These are phyloP conservation scores for Starmerella floris DNA, from an alignment of 805 yeast genomes.

Conservation along the genomic window DNA sequence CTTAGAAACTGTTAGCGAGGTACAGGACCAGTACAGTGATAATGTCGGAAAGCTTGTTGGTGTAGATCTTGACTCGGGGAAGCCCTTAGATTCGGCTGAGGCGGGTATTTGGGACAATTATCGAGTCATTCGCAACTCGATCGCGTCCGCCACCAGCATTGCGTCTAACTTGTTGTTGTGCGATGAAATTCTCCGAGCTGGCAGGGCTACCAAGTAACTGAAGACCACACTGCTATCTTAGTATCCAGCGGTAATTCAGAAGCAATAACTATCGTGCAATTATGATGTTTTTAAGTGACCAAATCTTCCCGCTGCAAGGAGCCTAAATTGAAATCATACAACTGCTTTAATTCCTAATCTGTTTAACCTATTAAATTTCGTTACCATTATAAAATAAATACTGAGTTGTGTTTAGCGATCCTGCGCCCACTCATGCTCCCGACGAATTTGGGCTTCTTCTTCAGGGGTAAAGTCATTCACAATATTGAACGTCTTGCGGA, in stretches of 20 bases:
- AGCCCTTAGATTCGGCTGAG: slow-evolving; percentile 84
- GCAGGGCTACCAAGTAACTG: slow-evolving; percentile 52
- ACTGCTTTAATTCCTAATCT: too few relatives aligned
- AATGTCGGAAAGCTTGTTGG: slow-evolving; percentile 62
- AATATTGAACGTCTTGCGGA: slow-evolving; percentile 34
- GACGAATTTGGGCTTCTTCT: slow-evolving; percentile 36
- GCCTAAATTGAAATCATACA: too few relatives aligned
- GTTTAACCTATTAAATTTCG: too few relatives aligned
- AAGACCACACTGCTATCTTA: too few relatives aligned
- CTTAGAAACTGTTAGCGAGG: slow-evolving; percentile 71
- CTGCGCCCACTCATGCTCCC: slow-evolving; percentile 37
- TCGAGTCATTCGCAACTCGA: slow-evolving; percentile 84
- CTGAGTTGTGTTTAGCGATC: slow-evolving; percentile 18
- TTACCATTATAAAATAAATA: not conserved
- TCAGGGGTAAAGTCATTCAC: slow-evolving; percentile 37
- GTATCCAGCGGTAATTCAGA: too few relatives aligned
- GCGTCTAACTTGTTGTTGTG: slow-evolving; percentile 84
- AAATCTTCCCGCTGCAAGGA: too few relatives aligned
- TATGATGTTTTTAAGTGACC: too few relatives aligned
- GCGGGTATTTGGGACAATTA: slow-evolving; percentile 96
- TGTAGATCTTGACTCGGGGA: slow-evolving; percentile 79
- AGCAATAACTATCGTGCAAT: too few relatives aligned
- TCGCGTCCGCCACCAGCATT: slow-evolving; percentile 85
- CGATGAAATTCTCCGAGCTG: slow-evolving; percentile 94
- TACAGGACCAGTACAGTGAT: slow-evolving; percentile 64